Evolutionary conservation across 2,329 filamentous ascomycete species (phyloP), one percentile per base, ranked within the genome.

Genomic region (Aureobasidium sp.): DNA sequence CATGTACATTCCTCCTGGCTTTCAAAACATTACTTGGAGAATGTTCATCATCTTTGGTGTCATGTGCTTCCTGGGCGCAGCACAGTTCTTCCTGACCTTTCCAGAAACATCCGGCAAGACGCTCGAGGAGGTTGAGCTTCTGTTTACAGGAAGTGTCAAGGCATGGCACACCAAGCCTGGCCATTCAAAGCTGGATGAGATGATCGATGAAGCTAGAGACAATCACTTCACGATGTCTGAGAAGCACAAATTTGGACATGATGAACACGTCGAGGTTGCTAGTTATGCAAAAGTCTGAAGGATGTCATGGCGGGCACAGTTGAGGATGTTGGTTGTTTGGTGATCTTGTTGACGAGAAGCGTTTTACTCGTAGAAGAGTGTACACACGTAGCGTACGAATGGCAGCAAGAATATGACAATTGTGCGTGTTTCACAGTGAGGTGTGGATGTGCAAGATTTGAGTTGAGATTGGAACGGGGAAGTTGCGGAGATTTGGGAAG

Each of bases 1-100:
- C 37, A 75, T 84, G 44, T 85, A 83, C 71, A 79, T 83, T 2
- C 84, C 83, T 3, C 79, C 82, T 0, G 82, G 78, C 0, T 84
- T 86, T 72, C 72, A 76, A 53, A 84, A 84, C 22, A 45, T 45
- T 5, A 45, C 42, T 15, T 45, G 42, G 42, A 45, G 42, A 45
- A 73, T 81, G 14, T 82, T 80, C 69, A 77, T 82, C 45, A 66
- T 81, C 27, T 82, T 81, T 64, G 78, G 79, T 0, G 67, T 72
- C 6, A 70, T 82, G 53, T 82, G 79, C 63, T 63, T 80, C n/a
- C 71, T 70, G 2, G 79, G 73, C 7, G 76, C 78, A 0, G 64
- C 77, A 4, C 78, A 80, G 48, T 77, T 78, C 62, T 81, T 70
- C 66, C 72, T 80, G 59, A 76, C 74, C 6, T 79, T 76, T 63